Percentiles rank a stretch among this genome's conserved stretches.
phyloP scores from a whole-genome alignment of 768 basidiomycete genomes.

The Boletus edulis region DNA sequence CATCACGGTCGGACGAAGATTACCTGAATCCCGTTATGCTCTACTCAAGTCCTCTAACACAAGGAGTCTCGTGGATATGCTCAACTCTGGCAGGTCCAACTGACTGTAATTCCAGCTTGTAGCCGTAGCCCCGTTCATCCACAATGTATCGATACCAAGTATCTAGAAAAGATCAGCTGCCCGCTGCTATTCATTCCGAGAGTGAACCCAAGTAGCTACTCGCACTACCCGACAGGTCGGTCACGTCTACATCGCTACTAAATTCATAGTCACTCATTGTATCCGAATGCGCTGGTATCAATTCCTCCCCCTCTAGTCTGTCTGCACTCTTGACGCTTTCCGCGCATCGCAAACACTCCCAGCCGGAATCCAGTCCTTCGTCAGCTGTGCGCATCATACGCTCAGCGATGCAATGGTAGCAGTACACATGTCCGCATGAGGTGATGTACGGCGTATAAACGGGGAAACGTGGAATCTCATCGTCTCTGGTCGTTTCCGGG shows the following conservation, averaged over 20 bases:
- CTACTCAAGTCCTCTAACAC: conserved; percentile 42
- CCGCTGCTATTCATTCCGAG: conserved; percentile 21
- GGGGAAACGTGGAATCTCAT: conserved; percentile 54
- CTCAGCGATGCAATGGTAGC: conserved; percentile 90
- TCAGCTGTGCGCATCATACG: conserved; percentile 72
- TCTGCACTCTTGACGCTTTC: conserved; percentile 63
- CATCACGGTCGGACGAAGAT: conserved; percentile 54
- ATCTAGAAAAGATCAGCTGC: background rate
- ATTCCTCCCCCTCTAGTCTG: conserved; percentile 41
- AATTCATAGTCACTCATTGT: conserved; percentile 58
- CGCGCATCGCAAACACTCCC: conserved; percentile 85
- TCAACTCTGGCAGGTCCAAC: conserved; percentile 21
- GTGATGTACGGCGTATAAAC: conserved; percentile 82
- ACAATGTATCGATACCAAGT: conserved; percentile 10
- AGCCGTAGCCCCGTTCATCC: background rate
- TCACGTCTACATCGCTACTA: conserved; percentile 44
- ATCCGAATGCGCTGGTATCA: conserved; percentile 21
- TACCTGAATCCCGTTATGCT: conserved; percentile 58
- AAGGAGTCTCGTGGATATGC: conserved; percentile 40
- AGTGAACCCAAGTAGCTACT: conserved; percentile 37
- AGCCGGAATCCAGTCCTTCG: conserved; percentile 53
- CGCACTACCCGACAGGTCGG: conserved; percentile 54
- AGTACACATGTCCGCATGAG: conserved; percentile 84
- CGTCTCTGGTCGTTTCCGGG: conserved; percentile 16
- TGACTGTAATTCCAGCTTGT: background rate